Conservation (phyloP, 495 filamentous ascomycete genomes). For the Parathielavia appendiculata region DNA sequence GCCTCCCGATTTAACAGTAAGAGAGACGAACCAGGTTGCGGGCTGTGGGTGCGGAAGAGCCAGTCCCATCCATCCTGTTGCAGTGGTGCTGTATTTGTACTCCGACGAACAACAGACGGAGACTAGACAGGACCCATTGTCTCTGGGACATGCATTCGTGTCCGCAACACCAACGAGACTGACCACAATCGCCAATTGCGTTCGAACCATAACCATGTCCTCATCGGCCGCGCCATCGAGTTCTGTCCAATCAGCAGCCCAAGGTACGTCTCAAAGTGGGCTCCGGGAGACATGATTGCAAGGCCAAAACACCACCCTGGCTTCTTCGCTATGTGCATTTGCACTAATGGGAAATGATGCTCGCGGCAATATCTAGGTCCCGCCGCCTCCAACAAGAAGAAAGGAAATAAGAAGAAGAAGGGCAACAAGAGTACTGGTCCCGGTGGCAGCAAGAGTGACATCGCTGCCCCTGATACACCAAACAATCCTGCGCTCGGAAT, state of each 20-base stretch:
- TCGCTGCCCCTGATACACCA: not conserved
- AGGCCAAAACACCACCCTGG: conserved; percentile 17
- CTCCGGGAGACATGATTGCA: conserved; percentile 10
- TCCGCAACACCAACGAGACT: conserved; percentile 8
- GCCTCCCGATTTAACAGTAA: not conserved
- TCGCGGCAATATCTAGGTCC: conserved; percentile 14
- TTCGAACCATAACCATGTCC: conserved; percentile 31
- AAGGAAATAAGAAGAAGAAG: conserved; percentile 55
- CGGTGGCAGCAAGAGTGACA: too few species aligned
- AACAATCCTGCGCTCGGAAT: conserved; percentile 3
- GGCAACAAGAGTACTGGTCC: conserved; percentile 50
- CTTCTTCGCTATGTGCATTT: conserved; percentile 15
- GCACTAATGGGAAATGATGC: conserved; percentile 25
- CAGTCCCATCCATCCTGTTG: conserved; percentile 1
- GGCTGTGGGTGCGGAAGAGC: conserved; percentile 5
- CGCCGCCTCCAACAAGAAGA: conserved; percentile 12
- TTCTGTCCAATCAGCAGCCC: conserved; percentile 25
- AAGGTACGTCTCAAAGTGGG: conserved; percentile 25
- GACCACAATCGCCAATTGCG: conserved; percentile 16
- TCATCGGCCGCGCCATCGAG: conserved; percentile 22
- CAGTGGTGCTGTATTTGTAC: not conserved
- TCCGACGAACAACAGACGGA: conserved; percentile 4
- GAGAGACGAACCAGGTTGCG: not conserved
- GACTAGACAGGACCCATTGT: not conserved
- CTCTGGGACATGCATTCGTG: conserved; percentile 16